These are phyloP conservation scores for Aspergillus sp. DNA, from an alignment of 2,329 filamentous ascomycete genomes.

Conservation along the genomic window DNA sequence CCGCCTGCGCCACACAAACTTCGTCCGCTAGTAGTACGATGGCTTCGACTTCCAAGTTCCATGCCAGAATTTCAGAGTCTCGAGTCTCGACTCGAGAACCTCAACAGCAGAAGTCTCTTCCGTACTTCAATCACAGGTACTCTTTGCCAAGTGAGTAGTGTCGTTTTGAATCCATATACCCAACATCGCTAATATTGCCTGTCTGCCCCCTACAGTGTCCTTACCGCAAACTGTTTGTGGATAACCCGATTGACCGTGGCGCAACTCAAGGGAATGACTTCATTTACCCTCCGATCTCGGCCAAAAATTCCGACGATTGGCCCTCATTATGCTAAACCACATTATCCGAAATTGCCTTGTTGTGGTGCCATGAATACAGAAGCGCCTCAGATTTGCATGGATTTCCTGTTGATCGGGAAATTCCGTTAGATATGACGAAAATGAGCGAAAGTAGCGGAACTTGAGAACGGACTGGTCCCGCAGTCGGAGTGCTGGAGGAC, in stretches of 20 bases:
- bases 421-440: background rate
- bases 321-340: background rate
- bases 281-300: background rate
- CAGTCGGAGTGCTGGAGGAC: background rate
- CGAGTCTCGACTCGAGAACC: background rate
- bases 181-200: background rate
- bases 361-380: slow-evolving; percentile 18
- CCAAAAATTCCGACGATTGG: background rate
- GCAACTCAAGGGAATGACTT: background rate
- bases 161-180: background rate
- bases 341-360: slow-evolving; percentile 14
- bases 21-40: background rate
- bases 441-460: background rate
- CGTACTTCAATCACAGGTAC: background rate
- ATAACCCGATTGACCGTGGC: background rate
- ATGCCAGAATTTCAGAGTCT: background rate
- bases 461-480: background rate
- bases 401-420: background rate
- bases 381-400: slow-evolving; percentile 17
- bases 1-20: background rate
- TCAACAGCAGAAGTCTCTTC: background rate
- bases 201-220: background rate
- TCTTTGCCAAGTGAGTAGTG: background rate
- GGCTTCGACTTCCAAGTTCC: background rate
- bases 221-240: background rate